A percentile compares a stretch with the other conserved stretches of the same genome.
Conservation (phyloP, 495 filamentous ascomycete genomes). For the Penicillium antarcticum region DNA sequence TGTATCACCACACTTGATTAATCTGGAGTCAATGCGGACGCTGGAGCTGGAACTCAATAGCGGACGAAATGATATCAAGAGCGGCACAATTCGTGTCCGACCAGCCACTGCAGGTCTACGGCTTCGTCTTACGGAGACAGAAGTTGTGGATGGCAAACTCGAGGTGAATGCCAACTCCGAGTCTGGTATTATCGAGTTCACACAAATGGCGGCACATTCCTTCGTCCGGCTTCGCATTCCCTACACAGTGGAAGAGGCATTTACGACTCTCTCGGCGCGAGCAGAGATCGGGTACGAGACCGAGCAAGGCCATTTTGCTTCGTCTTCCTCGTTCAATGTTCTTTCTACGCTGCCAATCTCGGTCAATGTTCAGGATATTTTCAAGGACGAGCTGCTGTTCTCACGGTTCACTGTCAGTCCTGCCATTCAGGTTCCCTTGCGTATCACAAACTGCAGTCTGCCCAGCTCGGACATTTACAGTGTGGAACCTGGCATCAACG, state of each 20-base stretch:
- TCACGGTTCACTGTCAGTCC: slow-evolving; percentile 88
- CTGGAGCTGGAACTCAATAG: slow-evolving; percentile 70
- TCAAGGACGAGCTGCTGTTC: slow-evolving; percentile 78
- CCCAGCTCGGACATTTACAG: slow-evolving; percentile 65
- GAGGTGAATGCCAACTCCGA: slow-evolving; percentile 54
- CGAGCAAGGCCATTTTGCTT: slow-evolving; percentile 66
- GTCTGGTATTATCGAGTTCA: slow-evolving; percentile 66
- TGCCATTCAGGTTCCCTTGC: slow-evolving; percentile 67
- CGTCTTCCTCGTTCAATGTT: slow-evolving; percentile 56
- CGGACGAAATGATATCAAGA: slow-evolving; percentile 73
- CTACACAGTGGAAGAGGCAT: slow-evolving; percentile 79
- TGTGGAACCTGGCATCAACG: slow-evolving; percentile 56
- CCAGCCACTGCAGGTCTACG: slow-evolving; percentile 85
- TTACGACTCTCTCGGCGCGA: slow-evolving; percentile 66
- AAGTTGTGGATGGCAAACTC: slow-evolving; percentile 53
- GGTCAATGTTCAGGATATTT: slow-evolving; percentile 95
- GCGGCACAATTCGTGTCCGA: slow-evolving; percentile 67
- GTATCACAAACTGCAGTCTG: slow-evolving; percentile 68
- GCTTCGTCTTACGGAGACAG: slow-evolving; percentile 70
- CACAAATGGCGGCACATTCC: slow-evolving; percentile 44
- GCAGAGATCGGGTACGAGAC: slow-evolving; percentile 79
- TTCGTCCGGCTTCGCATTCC: slow-evolving; percentile 65
- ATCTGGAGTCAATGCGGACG: slow-evolving; percentile 71
- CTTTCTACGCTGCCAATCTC: slow-evolving; percentile 77
- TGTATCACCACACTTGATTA: slow-evolving; percentile 47